These are phyloP conservation scores for Corymbia calophylla DNA, from an alignment of 441 rosid genomes.

Conservation along the genomic window DNA sequence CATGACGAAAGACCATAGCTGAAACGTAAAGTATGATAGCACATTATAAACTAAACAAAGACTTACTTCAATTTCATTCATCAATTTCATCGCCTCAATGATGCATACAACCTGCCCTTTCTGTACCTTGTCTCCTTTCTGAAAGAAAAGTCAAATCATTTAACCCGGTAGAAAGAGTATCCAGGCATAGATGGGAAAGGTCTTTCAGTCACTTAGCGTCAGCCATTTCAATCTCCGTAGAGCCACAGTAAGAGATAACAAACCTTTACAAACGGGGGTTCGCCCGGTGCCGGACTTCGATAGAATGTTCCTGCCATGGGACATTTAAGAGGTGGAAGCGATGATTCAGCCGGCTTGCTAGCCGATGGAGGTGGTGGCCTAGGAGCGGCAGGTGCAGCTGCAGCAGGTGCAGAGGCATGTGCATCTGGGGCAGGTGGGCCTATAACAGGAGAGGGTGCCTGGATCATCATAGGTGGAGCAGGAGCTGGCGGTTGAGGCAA, in stretches of 20 bases:
- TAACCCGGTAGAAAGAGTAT: background rate
- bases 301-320: conserved; percentile 95
- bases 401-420: conserved; percentile 27
- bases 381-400: conserved; percentile 28
- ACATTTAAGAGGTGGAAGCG: conserved; percentile 66
- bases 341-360: conserved; percentile 41
- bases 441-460: conserved; percentile 32
- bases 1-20: background rate
- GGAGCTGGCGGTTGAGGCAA: conserved; percentile 48
- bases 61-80: conserved; percentile 88
- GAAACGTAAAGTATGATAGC: background rate
- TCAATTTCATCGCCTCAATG: conserved; percentile 89
- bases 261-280: conserved; percentile 82
- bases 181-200: background rate
- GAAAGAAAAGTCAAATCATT: background rate
- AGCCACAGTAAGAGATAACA: background rate
- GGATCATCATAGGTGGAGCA: conserved; percentile 45
- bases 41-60: background rate
- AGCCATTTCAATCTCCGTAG: background rate
- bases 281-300: conserved; percentile 71
- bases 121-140: conserved; percentile 94
- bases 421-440: conserved; percentile 23
- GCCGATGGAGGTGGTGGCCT: conserved; percentile 31
- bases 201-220: background rate
- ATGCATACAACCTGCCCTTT: conserved; percentile 87